Evolutionary conservation across 495 filamentous ascomycete genomes (phyloP).

Genomic region (Clavariopsis aquatica): DNA sequence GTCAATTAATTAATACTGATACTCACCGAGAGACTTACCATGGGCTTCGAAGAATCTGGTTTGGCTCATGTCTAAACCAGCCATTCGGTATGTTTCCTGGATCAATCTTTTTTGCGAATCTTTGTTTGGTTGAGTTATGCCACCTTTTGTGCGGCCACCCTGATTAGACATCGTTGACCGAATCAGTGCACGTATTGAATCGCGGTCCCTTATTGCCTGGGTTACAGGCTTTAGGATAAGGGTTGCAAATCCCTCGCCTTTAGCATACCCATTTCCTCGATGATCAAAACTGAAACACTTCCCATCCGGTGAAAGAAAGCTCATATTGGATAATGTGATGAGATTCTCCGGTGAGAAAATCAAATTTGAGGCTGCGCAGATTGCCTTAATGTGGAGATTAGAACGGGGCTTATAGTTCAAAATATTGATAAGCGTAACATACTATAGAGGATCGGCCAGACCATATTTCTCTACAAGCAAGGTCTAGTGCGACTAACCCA

Average conservation of each 20-base stretch:
- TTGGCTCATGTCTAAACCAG: slow-evolving; percentile 34
- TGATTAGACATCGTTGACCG: slow-evolving; percentile 48
- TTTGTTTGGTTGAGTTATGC: slow-evolving; percentile 27
- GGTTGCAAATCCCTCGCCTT: slow-evolving; percentile 41
- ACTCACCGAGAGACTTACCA: slow-evolving; percentile 20
- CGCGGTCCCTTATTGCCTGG: no score
- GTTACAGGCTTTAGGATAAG: slow-evolving; percentile 47
- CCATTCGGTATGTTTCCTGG: background rate
- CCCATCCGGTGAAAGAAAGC: slow-evolving; percentile 35
- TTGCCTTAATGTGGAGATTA: no score
- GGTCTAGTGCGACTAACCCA: slow-evolving; percentile 21
- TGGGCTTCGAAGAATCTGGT: slow-evolving; percentile 28
- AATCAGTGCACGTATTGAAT: slow-evolving; percentile 50
- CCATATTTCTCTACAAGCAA: slow-evolving; percentile 10
- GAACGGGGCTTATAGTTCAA: no score
- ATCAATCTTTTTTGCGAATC: slow-evolving; percentile 11
- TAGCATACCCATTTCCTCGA: slow-evolving; percentile 24
- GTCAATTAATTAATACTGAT: background rate
- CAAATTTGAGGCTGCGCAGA: slow-evolving; percentile 14
- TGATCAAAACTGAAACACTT: slow-evolving; percentile 12
- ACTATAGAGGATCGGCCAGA: slow-evolving; percentile 5
- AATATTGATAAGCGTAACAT: no score
- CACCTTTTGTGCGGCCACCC: slow-evolving; percentile 46
- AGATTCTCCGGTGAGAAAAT: slow-evolving; percentile 10
- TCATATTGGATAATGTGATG: slow-evolving; percentile 1